Evolutionary conservation across 163 green algal species (phyloP), one percentile per base, ranked within the genome.

Genomic region (Chlorella variabilis): DNA sequence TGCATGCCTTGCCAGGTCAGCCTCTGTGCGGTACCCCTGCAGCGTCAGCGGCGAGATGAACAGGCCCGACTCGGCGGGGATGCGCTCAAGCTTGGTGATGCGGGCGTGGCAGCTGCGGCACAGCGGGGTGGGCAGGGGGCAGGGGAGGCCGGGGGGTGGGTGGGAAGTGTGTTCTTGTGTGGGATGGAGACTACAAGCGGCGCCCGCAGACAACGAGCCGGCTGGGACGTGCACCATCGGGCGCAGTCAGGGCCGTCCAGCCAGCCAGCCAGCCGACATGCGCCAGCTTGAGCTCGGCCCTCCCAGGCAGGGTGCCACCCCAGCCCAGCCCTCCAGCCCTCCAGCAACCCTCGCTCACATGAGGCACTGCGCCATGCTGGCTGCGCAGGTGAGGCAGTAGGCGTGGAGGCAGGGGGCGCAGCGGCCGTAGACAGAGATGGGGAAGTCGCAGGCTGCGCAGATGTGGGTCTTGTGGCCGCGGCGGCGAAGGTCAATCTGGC

Each of bases 391-490:
- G 4, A 97, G 71, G 87, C 92, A 96, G 84, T 90, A 97, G 36
- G 88, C 88, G 75, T 97, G 93, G 8, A 93, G 83, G 85, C 93
- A 97, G 0, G 93, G 93, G 42, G 90, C 91, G n/a, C 94, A 85
- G 13, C 91, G 85, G 9, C 91, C 93, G 70, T 96, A 96, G 0
- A 93, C 76, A 0, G 86, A 86, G 8, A 96, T 87, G 0, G 93
- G 93, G 58, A 90, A 92, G 29, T 93, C 86, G 83, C 93, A 97
- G 71, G 39, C 82, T 20, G 90, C 80, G 83, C 93, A 96, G 48
- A 95, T 91, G 71, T 96, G 92, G 1, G 71, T 71, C n/a, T 48
- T 33, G 29, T 27, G 51, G 15, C 80, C 80, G 4, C 77, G 48
- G 2, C 9, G 51, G 2, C 77, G 51, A 4, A 38, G n/a, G 27